Evolutionary conservation across 805 yeast species (phyloP).

Genomic region (Torulaspora microellipsoides): DNA sequence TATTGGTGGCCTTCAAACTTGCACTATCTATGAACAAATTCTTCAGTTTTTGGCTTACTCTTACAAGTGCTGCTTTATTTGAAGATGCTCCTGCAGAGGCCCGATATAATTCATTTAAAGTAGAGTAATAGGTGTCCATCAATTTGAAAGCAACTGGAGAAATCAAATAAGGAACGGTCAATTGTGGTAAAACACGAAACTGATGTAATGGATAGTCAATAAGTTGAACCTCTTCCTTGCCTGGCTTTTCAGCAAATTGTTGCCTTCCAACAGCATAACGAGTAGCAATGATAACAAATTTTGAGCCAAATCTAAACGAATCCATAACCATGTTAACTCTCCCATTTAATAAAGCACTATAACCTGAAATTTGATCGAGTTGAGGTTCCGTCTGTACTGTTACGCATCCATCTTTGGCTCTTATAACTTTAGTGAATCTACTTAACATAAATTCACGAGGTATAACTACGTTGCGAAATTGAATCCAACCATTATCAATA

Average conservation of each 20-base stretch:
- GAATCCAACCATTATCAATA: constrained; percentile 96
- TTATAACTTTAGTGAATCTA: constrained; percentile 66
- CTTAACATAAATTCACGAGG: constrained; percentile 81
- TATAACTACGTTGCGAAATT: constrained; percentile 74
- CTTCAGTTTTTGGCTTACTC: constrained; percentile 49
- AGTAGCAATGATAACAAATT: constrained; percentile 77
- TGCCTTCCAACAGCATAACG: constrained; percentile 88
- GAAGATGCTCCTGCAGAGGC: constrained; percentile 43
- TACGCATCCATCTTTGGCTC: constrained; percentile 56
- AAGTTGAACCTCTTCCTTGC: constrained; percentile 53
- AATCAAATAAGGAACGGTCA: constrained; percentile 74
- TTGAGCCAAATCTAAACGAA: constrained; percentile 73
- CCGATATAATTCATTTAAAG: constrained; percentile 50
- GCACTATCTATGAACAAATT: constrained; percentile 80
- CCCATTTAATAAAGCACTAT: constrained; percentile 82
- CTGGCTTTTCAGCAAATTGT: constrained; percentile 52
- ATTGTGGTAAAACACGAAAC: constrained; percentile 77
- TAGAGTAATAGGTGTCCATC: constrained; percentile 45
- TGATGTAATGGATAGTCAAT: constrained; percentile 88
- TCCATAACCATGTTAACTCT: constrained; percentile 88
- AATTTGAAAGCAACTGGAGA: constrained; percentile 66
- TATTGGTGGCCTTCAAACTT: constrained; percentile 80
- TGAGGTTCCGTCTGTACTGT: constrained; percentile 50
- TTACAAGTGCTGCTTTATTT: constrained; percentile 47
- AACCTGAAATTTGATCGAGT: constrained; percentile 74